Conservation (phyloP, 2,329 filamentous ascomycete genomes). For the Pseudofabraea citricarpa region DNA sequence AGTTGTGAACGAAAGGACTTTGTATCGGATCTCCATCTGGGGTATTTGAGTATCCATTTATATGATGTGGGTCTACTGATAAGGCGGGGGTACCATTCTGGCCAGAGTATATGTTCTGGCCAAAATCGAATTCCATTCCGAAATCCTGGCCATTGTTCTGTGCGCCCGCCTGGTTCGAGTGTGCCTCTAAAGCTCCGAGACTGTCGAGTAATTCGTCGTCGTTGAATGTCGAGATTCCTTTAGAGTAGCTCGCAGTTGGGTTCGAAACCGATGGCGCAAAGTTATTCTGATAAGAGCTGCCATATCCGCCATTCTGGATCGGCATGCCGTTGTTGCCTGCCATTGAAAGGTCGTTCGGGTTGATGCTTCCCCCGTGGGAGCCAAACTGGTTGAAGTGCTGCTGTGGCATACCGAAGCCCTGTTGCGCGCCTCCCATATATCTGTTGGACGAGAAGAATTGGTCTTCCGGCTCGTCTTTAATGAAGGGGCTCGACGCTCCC, state of each 20-base stretch:
- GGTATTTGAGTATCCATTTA: constrained; percentile 83
- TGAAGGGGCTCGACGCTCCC: constrained; percentile 47
- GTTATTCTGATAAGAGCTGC: constrained; percentile 54
- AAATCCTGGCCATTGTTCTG: constrained; percentile 53
- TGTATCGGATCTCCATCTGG: constrained; percentile 89
- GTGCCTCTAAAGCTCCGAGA: constrained; percentile 43
- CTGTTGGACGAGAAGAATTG: constrained; percentile 40
- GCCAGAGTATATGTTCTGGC: constrained; percentile 45
- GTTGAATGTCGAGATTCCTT: constrained; percentile 72
- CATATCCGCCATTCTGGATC: constrained; percentile 39
- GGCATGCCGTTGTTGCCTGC: constrained; percentile 49
- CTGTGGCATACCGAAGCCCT: constrained; percentile 37
- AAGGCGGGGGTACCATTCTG: constrained; percentile 52
- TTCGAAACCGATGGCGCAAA: constrained; percentile 48
- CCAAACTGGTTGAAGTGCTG: constrained; percentile 35
- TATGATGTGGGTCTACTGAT: constrained; percentile 60
- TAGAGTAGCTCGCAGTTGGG: constrained; percentile 67
- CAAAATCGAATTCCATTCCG: constrained; percentile 51
- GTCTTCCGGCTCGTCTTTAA: constrained; percentile 65
- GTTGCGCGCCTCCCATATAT: constrained; percentile 24
- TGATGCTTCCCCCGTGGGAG: constrained; percentile 54
- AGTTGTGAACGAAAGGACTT: constrained; percentile 78
- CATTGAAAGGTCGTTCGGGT: constrained; percentile 83
- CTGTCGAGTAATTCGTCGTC: constrained; percentile 86
- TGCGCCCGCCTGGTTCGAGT: constrained; percentile 37